These are phyloP conservation scores for Agapanthus africanus DNA, from an alignment of 106 monocot genomes.

Conservation along the genomic window DNA sequence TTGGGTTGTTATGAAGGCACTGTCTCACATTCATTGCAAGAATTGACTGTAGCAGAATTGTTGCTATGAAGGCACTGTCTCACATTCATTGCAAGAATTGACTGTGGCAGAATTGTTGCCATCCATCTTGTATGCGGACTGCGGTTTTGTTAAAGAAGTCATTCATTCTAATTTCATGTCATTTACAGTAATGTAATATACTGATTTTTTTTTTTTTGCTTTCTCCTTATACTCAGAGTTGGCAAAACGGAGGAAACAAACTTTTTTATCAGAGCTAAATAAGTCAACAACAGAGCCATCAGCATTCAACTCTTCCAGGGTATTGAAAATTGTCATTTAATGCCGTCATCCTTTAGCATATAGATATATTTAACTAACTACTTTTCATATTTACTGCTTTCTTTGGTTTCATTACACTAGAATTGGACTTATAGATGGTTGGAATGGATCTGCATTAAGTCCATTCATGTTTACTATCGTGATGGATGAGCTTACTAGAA, in stretches of 20 bases:
- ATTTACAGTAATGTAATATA: background rate
- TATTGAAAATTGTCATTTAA: background rate
- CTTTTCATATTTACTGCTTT: background rate
- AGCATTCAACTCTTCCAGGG: background rate
- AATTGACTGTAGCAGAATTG: background rate
- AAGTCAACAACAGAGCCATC: slow-evolving; percentile 15
- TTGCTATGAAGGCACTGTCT: no score
- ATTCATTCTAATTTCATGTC: background rate
- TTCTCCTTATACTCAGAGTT: slow-evolving; percentile 15
- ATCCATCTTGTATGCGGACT: background rate
- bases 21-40: no score
- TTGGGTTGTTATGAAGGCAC: no score
- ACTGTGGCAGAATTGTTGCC: background rate
- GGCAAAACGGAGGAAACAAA: slow-evolving; percentile 44
- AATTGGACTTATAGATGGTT: background rate
- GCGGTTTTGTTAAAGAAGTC: background rate
- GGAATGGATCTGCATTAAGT: background rate
- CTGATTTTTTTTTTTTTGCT: background rate
- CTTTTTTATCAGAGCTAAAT: slow-evolving; percentile 45
- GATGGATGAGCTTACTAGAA: no score
- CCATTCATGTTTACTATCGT: no score
- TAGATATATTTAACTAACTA: background rate
- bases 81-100: no score
- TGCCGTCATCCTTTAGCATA: background rate
- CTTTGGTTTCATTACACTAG: background rate